Base-by-base conservation (phyloP, 2,329 filamentous ascomycete species). In the Phaeosphaeriaceae sp. region DNA sequence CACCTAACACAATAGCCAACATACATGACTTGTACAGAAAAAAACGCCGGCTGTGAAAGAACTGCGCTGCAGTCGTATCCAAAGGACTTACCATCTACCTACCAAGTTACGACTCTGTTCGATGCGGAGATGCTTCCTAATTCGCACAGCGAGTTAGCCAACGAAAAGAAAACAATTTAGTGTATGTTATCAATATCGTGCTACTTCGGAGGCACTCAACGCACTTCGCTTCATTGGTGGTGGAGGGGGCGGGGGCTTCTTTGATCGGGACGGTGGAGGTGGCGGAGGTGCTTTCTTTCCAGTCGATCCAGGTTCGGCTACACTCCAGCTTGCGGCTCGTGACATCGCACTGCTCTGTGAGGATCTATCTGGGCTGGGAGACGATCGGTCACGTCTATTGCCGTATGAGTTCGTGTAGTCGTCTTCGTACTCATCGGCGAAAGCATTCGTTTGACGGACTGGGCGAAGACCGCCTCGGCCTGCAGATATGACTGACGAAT, bases 211-310 rank as follows among this genome's bases (percentile, higher is more conserved):
- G 48, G 68, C 63, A 60, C 76, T 79, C 63, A 80, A 67, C 52
- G 75, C 76, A 69, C 75, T 80, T 58, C 83, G 76, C 77, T 87
- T 87, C 74, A 85, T 81, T 17, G 86, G 85, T 9, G 83, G 83
- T 17, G 84, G 85, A 30, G 83, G 83, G 51, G 85, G 84, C 17
- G 83, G 81, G 11, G 85, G 84, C 71, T 88, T 88, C 78, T 87
- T 88, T 29, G 82, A 74, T 64, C 85, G 76, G 17, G 81, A 81
- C 18, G 85, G 86, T 21, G 86, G 85, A 16, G 86, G 85, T 38
- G 84, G 82, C 16, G 70, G 70, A 33, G 70, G 68, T 36, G 79
- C 80, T 70, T 83, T 85, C 68, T 81, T 81, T 46, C 64, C 71
- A 38, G 54, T 60, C 7, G 50, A 51, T 43, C 56, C 61, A 44